phyloP scores from a whole-genome alignment of 2,329 filamentous ascomycete genomes.

The Epichloe glyceriae region DNA sequence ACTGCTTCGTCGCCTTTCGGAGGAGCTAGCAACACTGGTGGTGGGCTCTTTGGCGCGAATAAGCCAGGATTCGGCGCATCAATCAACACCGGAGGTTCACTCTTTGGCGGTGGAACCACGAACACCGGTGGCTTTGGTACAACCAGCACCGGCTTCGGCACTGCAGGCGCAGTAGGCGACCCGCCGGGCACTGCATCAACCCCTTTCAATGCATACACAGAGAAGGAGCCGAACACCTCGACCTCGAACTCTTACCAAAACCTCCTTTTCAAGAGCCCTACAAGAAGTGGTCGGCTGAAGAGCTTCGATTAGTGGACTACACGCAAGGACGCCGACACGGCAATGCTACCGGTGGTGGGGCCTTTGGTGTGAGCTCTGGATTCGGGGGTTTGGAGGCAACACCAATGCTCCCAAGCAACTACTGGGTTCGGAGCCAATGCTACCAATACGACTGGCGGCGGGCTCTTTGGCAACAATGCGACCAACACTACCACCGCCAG shows the following conservation, averaged over 20 bases:
- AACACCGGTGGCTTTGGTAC: conserved; percentile 21
- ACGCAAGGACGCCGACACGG: conserved; percentile 73
- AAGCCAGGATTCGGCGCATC: conserved; percentile 39
- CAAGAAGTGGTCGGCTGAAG: conserved; percentile 82
- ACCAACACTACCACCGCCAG: conserved; percentile 19
- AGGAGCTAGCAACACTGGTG: conserved; percentile 21
- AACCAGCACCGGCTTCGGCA: conserved; percentile 36
- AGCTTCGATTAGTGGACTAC: conserved; percentile 76
- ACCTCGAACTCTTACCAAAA: conserved; percentile 57
- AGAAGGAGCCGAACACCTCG: conserved; percentile 56
- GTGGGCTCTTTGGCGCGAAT: conserved; percentile 40
- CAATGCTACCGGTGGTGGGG: conserved; percentile 70
- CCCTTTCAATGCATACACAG: conserved; percentile 55
- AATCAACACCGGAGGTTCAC: conserved; percentile 25
- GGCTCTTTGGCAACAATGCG: conserved; percentile 24
- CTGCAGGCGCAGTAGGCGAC: conserved; percentile 28
- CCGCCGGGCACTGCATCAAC: conserved; percentile 56
- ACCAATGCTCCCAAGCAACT: conserved; percentile 15
- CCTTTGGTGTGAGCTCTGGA: conserved; percentile 55
- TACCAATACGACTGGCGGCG: conserved; percentile 21
- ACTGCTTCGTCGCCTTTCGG: conserved; percentile 28
- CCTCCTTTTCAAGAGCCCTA: conserved; percentile 69
- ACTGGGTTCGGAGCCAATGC: conserved; percentile 34
- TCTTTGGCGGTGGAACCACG: conserved; percentile 32
- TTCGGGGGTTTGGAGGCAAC: conserved; percentile 38